These are phyloP conservation scores for Botryotinia convoluta DNA, from an alignment of 2,329 filamentous ascomycete species.

Conservation along the genomic window DNA sequence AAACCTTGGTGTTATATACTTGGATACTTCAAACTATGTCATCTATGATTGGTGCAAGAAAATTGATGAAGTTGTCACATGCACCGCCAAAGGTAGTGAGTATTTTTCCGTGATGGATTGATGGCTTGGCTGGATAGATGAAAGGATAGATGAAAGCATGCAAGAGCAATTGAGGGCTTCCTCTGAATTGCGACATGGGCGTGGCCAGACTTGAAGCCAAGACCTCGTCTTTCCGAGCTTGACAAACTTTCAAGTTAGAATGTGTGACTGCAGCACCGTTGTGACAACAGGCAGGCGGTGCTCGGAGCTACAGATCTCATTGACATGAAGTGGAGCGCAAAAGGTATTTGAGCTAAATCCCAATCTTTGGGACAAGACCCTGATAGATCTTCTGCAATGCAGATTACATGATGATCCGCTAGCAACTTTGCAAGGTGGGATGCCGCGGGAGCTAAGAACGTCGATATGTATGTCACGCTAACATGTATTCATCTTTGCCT, in stretches of 20 bases:
- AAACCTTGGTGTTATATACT: neutral
- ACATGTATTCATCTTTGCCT: neutral
- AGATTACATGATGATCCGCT: neutral
- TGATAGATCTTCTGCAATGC: neutral
- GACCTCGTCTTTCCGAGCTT: neutral
- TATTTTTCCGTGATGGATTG: neutral
- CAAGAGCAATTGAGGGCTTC: neutral
- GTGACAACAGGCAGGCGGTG: neutral
- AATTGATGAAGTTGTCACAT: neutral
- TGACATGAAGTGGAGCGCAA: neutral
- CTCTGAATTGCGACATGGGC: neutral
- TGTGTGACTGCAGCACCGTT: neutral
- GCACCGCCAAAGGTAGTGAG: neutral
- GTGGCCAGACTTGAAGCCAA: neutral
- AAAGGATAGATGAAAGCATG: neutral
- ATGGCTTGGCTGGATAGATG: neutral
- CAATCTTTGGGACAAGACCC: constrained; percentile 3
- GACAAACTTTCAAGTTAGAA: neutral
- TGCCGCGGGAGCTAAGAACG: neutral
- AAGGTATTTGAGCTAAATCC: neutral
- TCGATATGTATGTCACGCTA: neutral
- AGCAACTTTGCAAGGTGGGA: neutral
- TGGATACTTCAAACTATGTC: neutral
- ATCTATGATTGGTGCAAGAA: constrained; percentile 10
- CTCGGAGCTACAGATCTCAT: neutral